Evolutionary conservation across 371 early-diverging fungal genomes (phyloP), one percentile per base, ranked within the genome.

Genomic region (Mucor lusitanicus): DNA sequence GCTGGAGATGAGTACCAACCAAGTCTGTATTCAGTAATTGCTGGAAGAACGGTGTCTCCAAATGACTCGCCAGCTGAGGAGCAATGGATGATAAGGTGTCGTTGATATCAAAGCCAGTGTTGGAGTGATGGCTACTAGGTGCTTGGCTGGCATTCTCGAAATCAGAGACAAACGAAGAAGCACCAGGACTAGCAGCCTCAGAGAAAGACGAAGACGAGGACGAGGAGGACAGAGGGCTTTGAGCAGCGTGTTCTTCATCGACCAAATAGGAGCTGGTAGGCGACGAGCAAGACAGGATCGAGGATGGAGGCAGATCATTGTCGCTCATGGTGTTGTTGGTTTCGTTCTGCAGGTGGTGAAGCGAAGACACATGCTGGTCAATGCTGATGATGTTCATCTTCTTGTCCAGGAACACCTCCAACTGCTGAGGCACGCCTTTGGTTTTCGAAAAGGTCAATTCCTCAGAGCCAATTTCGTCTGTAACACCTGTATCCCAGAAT

Each of bases 401-500:
- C 28, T 70, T 69, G 42, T 80, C 76, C 54, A 80, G 54, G 32
- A 74, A 80, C 40, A 80, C 68, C 37, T 77, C 81, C 23, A 80
- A 42, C 15, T 68, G 28, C 27, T 78, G 78, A 13, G 81, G 78
- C 39, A 76, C 70, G 13, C 40, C 62, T 19, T 73, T 71, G 13
- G 73, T 69, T 35, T 70, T 61, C 11, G 78, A 76, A 13, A 61
- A 70, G 55, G 70, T 67, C 11, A 74, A 39, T 28, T 65, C 65
- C 25, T 80, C 78, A 19, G 70, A 60, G n/a, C 80, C 80, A 37
- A 69, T 60, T 25, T 71, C 70, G 59, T 80, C 80, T 1, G 65
- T 70, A 0, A 58, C 61, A 25, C 73, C 73, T 17, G 66, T 64
- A 32, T 78, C 76, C 68, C 75, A 72, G 27, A 72, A 70, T 46